These are phyloP conservation scores for Aspergillus ibericus DNA, from an alignment of 2,329 filamentous ascomycete genomes.

Conservation along the genomic window DNA sequence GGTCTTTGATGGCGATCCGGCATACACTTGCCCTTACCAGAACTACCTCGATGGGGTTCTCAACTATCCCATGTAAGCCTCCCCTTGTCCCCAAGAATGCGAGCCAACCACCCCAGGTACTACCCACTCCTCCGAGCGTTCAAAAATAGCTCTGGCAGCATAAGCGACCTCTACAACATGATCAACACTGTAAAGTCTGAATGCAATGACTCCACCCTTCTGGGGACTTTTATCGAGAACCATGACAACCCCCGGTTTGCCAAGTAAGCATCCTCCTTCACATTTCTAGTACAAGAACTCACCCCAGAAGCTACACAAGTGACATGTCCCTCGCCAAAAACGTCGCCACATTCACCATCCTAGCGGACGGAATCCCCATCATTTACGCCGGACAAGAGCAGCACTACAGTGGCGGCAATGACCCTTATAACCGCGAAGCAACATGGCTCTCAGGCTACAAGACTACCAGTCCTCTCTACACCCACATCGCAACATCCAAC, in stretches of 20 bases:
- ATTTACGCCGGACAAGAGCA: conserved; percentile 70
- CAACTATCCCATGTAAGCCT: conserved; percentile 46
- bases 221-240: conserved; percentile 61
- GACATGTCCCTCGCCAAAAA: conserved; percentile 57
- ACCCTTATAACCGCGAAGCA: conserved; percentile 57
- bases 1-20: conserved; percentile 42
- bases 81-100: not conserved
- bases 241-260: conserved; percentile 62
- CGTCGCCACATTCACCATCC: conserved; percentile 60
- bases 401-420: conserved; percentile 54
- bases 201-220: conserved; percentile 48
- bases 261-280: conserved; percentile 17
- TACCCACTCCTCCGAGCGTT: conserved; percentile 40
- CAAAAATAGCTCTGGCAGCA: conserved; percentile 34
- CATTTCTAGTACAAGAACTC: not conserved
- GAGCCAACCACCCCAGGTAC: conserved; percentile 18
- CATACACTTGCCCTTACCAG: conserved; percentile 47
- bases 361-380: conserved; percentile 63
- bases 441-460: conserved; percentile 57
- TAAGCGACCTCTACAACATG: conserved; percentile 36
- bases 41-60: conserved; percentile 47
- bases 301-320: conserved; percentile 28
- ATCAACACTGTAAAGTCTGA: conserved; percentile 33
- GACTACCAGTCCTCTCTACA: conserved; percentile 51
- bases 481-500: conserved; percentile 51